Conservation (phyloP, 208 protist species). For the Angomonas ambiguus region DNA sequence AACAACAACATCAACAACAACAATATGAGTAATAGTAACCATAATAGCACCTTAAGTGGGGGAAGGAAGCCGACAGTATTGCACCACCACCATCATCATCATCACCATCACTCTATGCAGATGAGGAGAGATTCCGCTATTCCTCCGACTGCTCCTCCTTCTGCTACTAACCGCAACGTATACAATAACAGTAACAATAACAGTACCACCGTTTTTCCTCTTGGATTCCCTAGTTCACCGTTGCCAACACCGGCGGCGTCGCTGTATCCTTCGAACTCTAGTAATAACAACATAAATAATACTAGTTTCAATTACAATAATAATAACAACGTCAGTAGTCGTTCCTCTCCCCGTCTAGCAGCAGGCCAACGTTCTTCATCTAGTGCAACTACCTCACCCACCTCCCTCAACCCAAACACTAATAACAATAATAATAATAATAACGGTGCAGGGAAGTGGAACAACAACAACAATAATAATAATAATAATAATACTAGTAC, state of each 20-base stretch:
- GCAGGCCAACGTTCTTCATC: no score
- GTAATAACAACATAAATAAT: constrained; percentile 13
- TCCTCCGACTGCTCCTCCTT: no score
- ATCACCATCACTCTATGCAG: neutral
- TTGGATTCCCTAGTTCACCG: no score
- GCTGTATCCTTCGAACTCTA: neutral
- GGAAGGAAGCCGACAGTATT: neutral
- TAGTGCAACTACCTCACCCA: neutral
- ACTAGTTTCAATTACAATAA: neutral
- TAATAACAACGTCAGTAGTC: neutral
- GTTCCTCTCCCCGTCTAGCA: neutral
- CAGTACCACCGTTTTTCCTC: no score
- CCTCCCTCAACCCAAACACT: constrained; percentile 6
- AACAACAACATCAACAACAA: no score
- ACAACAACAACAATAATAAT: constrained; percentile 4
- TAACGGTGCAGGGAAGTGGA: no score
- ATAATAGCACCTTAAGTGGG: no score
- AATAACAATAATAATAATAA: constrained; percentile 19
- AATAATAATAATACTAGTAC: constrained; percentile 10
- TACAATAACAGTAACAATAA: neutral
- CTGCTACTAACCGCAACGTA: neutral
- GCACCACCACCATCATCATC: neutral
- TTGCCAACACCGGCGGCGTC: no score
- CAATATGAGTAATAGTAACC: no score
- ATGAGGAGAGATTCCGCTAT: no score